Evolutionary conservation across 768 basidiomycete genomes (phyloP), one percentile per base, ranked within the genome.

Genomic region (Nidularia pulvinata): DNA sequence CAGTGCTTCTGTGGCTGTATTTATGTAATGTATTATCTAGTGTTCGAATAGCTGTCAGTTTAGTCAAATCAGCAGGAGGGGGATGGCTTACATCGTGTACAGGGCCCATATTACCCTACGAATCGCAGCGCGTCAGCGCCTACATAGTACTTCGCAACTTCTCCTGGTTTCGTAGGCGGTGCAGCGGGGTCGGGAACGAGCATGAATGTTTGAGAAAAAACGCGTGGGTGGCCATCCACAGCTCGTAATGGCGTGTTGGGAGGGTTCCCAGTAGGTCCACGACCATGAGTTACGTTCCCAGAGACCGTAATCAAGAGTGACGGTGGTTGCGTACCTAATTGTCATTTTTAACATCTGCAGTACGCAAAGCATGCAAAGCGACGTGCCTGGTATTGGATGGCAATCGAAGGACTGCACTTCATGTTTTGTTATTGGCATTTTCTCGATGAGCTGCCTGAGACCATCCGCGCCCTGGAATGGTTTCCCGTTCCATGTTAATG

Each of bases 331-430:
- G 81, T 85, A 49, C 89, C 91, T 92, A 59, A 7, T 48, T n/a
- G 45, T 51, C 57, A 33, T 34, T n/a, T 36, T 56, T n/a, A 46
- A 53, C 48, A 54, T 51, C 37, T 22, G 49, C 47, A 44, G 43
- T 16, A 33, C 39, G 34, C 33, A 33, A 35, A 30, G 47, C 2
- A 25, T 25, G 49, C 46, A 55, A 30, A 46, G 11, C 44, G 46
- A 63, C 69, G 51, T 52, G 89, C 92, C 90, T 69, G 91, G 89
- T 55, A 94, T 91, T 35, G 93, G 89, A 66, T 94, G 92, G 60
- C 93, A 94, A 65, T 94, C 93, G 58, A 91, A 92, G 14, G 89
- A 91, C 65, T 91, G 88, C 16, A 94, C 79, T 54, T 94, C 93
- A 60, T 94, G 92, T 58, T 85, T 89, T 30, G 91, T 91, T 16